Base-by-base conservation (phyloP, 768 basidiomycete species). In the Vishniacozyma victoriae region DNA sequence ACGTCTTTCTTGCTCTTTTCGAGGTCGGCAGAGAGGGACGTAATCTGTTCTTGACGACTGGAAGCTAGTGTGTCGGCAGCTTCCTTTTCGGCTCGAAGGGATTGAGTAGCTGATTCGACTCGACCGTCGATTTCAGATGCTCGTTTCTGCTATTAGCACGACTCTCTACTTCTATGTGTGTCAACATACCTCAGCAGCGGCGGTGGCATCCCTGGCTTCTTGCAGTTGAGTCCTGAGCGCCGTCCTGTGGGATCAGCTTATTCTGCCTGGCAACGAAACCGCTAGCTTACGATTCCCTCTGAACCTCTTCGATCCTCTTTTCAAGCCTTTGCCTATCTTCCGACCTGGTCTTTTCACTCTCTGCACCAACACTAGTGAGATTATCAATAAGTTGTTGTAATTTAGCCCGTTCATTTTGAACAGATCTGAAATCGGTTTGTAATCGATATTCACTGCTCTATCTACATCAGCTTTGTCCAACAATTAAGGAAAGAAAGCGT, bases 321-420 rank as follows among this genome's bases (percentile, higher is more conserved):
- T 95, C 90, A 26, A 92, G 73, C 6, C 88, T 80, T 13, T 81
- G 76, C 16, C 87, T 79, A 58, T 92, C 87, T 50, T 87, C 92
- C 65, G 85, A 82, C 5, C 84, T 82, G 0, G 85, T 85, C 41
- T 82, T 79, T 64, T 92, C 89, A 5, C 87, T 76, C 59, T 95
- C 92, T 46, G 80, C 81, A 60, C 89, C 87, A 82, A 95, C 89
- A 63, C 80, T 85, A 72, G 91, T 88, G 19, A 93, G 82, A 64
- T 87, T 92, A 20, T 78, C 76, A 81, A 93, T 88, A 22, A 95
- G 77, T 66, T 91, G 87, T 2, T 87, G 82, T 3, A 95, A 76
- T 52, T 86, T 84, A 0, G 88, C 83, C 9, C 89, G 82, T 63
- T 95, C 92, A 60, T 83, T 76, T 13, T 84, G 76, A 3, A 95